A percentile compares a stretch with the other conserved stretches of the same genome.
Evolutionary conservation across 257 asterid species (phyloP).

Genomic region (Sherardia arvensis): DNA sequence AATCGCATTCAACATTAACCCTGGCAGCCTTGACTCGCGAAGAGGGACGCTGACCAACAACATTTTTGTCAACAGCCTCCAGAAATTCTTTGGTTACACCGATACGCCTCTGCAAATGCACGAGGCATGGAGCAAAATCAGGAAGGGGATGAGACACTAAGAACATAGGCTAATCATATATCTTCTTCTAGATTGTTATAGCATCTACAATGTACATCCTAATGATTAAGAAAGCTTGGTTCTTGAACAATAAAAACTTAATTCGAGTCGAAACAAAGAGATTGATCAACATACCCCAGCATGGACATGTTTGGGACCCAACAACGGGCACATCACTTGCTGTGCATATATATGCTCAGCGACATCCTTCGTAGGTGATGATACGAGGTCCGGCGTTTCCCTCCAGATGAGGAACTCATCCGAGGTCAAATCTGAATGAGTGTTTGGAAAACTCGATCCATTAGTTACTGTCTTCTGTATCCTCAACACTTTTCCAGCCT

Average conservation of each 20-base stretch:
- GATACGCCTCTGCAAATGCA: conserved; percentile 44
- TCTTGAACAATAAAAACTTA: neutral
- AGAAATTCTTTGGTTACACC: conserved; percentile 70
- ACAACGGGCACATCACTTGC: conserved; percentile 63
- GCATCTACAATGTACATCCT: neutral
- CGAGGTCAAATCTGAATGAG: conserved; percentile 39
- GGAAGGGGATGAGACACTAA: neutral
- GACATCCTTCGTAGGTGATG: conserved; percentile 66
- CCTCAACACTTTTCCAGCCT: conserved; percentile 85
- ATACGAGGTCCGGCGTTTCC: conserved; percentile 43
- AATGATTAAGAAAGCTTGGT: neutral
- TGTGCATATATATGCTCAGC: conserved; percentile 63
- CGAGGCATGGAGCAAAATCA: neutral
- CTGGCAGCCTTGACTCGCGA: conserved; percentile 83
- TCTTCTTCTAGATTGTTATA: neutral
- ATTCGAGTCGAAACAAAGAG: conserved; percentile 8
- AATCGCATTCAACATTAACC: conserved; percentile 59
- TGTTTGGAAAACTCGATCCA: conserved; percentile 41
- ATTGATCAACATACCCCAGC: conserved; percentile 59
- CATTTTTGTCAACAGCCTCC: conserved; percentile 74
- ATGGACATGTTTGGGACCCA: conserved; percentile 84
- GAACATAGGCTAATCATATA: neutral
- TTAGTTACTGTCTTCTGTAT: conserved; percentile 55
- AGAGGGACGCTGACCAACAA: conserved; percentile 70
- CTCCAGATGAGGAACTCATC: conserved; percentile 63